Evolutionary conservation across 169 alveolate species (phyloP), one percentile per base, ranked within the genome.

Genomic region (Condylostoma magnum): DNA sequence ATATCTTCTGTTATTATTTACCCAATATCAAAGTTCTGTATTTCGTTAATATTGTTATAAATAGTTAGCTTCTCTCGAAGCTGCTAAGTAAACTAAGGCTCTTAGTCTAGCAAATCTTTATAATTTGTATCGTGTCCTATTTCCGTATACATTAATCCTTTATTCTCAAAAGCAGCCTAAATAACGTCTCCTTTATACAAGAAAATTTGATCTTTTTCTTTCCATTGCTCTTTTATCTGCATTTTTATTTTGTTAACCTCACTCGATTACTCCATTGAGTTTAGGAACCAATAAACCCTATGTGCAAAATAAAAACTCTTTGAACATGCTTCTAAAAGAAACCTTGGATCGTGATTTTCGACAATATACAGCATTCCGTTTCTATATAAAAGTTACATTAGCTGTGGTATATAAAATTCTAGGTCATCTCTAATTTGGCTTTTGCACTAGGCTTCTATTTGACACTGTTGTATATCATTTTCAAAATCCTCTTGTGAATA

Each of bases 331-430:
- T 30, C 34, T 6, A 67, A 15, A 27, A 67, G 36, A 0, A 46
- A 25, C 0, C 41, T 28, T 18, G 36, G 10, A 22, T 67, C 53
- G 12, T 15, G 15, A 6, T 67, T 30, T 28, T 67, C 60, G 15
- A 15, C 41, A 0, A 25, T 36, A 50, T 28, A 67, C 8, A 67
- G 65, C 4, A 67, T 18, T 27, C 46, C 30, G 44, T 67, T 67
- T 36, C 73, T 63, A 15, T 20, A 44, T 63, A 63, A 28, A 25
- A n/a, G 10, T 2, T 63, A 63, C 73, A 54, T 43, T 6, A 67
- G 28, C 18, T 67, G 76, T 12, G 76, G 76, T 5, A 67, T 46
- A 20, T 67, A 67, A 48, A 67, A 67, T 30, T 67, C 76, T 47
- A 67, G 38, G 20, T 67, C 76, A 10, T 46, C 41, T 15, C 76